Base-by-base conservation (phyloP, 192 early-diverging fungal species). In the Mycoemilia scoparia region DNA sequence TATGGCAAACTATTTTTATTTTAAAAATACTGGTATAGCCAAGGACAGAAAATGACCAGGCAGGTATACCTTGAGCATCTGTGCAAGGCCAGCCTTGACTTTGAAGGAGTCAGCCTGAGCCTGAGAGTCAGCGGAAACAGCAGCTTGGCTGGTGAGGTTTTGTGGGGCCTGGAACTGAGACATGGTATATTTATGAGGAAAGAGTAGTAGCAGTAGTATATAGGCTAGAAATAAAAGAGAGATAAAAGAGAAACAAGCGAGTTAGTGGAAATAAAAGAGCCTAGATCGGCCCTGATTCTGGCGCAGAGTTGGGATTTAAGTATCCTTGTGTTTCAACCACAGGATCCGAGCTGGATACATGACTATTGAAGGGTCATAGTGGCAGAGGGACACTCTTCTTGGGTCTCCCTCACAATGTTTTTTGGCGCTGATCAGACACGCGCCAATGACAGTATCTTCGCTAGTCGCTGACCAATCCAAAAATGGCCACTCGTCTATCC, bases 21-120 rank as follows among this genome's bases (percentile, higher is more conserved):
- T 34, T 3, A 11, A 34, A 34, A 34, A 20, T n/a, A 5, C 33
- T 15, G 17, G n/a, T 11, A 32, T n/a, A 19, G 32, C 28, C 15
- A 34, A 31, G 30, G 11, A 11, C 34, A 17, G 3, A 18, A 34
- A 29, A 5, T 34, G 26, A 57, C 84, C 84, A n/a, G n/a, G n/a
- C n/a, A n/a, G n/a, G n/a, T n/a, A n/a, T n/a, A n/a, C n/a, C 79
- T 95, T 97, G 53, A 97, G 73, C 78, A 84, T 89, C 73, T 95
- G 87, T 15, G 92, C 92, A 36, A 97, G 76, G 33, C 89, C 89
- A 34, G 85, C 76, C 72, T 97, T 93, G 62, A 91, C 76, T 37
- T 70, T 73, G 67, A 87, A 90, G 12, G 69, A 43, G 11, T 47
- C 60, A 17, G 35, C 29, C n/a, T 51, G 33, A 24, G 9, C 8